Evolutionary conservation across 169 alveolate genomes (phyloP), one percentile per base, ranked within the genome.

Genomic region (Condylostoma magnum): DNA sequence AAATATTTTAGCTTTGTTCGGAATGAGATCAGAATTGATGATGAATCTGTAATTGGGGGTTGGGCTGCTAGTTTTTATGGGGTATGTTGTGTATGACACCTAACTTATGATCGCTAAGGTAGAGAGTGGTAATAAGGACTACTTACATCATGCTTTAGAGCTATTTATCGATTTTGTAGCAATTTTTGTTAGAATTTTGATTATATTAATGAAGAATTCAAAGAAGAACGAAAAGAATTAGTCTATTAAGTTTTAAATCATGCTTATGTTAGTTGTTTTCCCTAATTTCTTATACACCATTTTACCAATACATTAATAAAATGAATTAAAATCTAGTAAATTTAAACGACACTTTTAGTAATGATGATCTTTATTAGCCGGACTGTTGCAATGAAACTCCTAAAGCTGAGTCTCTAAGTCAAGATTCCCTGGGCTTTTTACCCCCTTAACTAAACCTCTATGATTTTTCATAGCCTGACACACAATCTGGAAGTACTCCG

Each of bases 61-160:
- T 0, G 55, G 70, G 50, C 76, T 69, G 25, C 12, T 51, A 33
- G 47, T 52, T 1, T 50, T 69, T 50, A 27, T 28, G 41, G 77
- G 77, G 33, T 69, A 50, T 48, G 77, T 69, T 25, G 33, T 69
- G 3, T 25, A 28, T 8, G 77, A 69, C 22, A 69, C 77, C 52
- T 71, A 69, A 30, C 36, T 69, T 18, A 66, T 66, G 77, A 69
- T 69, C 3, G 47, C 22, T 4, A 31, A 44, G 20, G 25, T 27
- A 34, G 48, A 69, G 43, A 69, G 37, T 18, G 77, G 77, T 15
- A 25, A 69, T 12, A 50, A 46, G 15, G 77, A 69, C 18, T 41
- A 38, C 28, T 33, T 50, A 20, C 30, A 25, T n/a, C 52, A 58
- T 20, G 70, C 77, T 8, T 33, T 43, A 12, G 50, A 50, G 22